phyloP scores from a whole-genome alignment of 116 monocot genomes.

The Phalaenopsis hybrid region DNA sequence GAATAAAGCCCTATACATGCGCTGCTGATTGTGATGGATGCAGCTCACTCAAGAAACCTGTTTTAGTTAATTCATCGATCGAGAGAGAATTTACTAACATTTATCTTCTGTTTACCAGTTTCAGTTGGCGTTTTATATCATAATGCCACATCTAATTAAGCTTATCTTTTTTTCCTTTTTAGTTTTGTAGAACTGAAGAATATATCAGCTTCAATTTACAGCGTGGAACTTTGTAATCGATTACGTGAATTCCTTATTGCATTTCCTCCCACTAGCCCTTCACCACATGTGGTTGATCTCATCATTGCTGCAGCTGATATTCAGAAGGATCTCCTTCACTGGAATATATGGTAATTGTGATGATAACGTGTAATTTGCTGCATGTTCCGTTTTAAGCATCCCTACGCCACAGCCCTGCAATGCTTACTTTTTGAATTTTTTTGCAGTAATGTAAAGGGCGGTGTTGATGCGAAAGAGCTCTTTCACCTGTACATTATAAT shows the following conservation, averaged over 20 bases:
- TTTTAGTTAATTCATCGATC: too few species aligned
- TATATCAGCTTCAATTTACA: conserved; percentile 46
- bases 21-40: too few species aligned
- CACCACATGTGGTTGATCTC: conserved; percentile 49
- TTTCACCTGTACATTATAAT: conserved; percentile 58
- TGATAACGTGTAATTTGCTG: background rate
- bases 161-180: background rate
- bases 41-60: too few species aligned
- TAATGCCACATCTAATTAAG: background rate
- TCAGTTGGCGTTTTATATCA: background rate
- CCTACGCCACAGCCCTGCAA: too few species aligned
- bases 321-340: conserved; percentile 50
- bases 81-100: too few species aligned
- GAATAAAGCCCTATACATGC: too few species aligned
- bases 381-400: background rate
- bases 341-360: conserved; percentile 47
- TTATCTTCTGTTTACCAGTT: background rate
- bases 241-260: conserved; percentile 49
- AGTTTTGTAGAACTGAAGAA: conserved; percentile 52
- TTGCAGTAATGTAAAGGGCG: conserved; percentile 41
- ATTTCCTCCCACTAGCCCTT: conserved; percentile 47
- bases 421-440: background rate
- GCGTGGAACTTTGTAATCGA: conserved; percentile 43
- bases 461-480: conserved; percentile 64
- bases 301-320: conserved; percentile 58